Evolutionary conservation across 176 grass and related monocot species (phyloP).

Genomic region (Phoenix roebelenii): DNA sequence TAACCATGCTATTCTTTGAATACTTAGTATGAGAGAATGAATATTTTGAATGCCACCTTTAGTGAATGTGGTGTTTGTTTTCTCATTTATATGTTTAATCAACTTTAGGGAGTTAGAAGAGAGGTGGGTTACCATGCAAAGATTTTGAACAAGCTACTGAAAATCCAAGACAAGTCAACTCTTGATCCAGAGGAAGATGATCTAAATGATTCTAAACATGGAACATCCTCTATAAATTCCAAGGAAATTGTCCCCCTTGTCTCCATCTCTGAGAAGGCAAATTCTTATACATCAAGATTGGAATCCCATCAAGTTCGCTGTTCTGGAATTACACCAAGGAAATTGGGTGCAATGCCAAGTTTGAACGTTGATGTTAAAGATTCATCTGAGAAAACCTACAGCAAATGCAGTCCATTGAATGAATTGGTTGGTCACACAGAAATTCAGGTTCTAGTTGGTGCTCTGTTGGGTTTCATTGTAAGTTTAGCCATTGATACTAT

Average conservation of each 20-base stretch:
- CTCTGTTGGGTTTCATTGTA: conserved; percentile 60
- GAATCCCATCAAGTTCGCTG: neutral
- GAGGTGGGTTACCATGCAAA: conserved; percentile 72
- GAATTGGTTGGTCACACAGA: conserved; percentile 79
- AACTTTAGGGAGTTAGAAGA: conserved; percentile 79
- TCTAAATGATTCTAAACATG: neutral
- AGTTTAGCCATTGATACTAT: conserved; percentile 39
- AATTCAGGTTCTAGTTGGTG: conserved; percentile 57
- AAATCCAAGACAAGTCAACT: conserved; percentile 13
- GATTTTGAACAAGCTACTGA: conserved; percentile 47
- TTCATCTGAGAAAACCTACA: conserved; percentile 9
- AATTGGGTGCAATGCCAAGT: neutral
- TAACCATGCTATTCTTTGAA: no score
- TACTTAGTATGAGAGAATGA: no score
- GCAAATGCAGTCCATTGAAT: conserved; percentile 25
- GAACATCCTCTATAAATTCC: conserved; percentile 20
- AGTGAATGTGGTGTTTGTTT: neutral
- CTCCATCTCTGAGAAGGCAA: conserved; percentile 24
- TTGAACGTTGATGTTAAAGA: conserved; percentile 19
- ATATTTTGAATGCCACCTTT: no score
- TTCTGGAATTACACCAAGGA: neutral
- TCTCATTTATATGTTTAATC: conserved; percentile 1
- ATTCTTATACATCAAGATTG: neutral
- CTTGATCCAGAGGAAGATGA: conserved; percentile 8
- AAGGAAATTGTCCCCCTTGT: conserved; percentile 23